Evolutionary conservation across 2,329 filamentous ascomycete species (phyloP).

Genomic region (Aspergillus sp.): DNA sequence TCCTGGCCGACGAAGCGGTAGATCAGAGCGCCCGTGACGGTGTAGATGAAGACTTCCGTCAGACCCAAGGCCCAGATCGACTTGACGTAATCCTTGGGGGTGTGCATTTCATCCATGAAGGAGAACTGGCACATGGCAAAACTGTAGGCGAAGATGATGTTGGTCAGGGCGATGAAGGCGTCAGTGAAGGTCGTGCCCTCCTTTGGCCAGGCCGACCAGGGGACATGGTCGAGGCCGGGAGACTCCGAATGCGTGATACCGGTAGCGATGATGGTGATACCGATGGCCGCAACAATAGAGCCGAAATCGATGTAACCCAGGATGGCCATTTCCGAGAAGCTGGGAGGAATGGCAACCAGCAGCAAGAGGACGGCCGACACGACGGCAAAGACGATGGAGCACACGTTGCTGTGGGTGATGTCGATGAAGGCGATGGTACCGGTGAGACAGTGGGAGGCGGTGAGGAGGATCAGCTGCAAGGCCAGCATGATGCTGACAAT

Average conservation of each 20-base stretch:
- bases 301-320: slow-evolving; percentile 39
- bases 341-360: slow-evolving; percentile 33
- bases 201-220: slow-evolving; percentile 30
- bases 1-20: slow-evolving; percentile 34
- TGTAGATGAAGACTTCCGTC: slow-evolving; percentile 24
- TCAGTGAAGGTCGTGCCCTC: slow-evolving; percentile 31
- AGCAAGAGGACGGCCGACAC: slow-evolving; percentile 41
- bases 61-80: slow-evolving; percentile 23
- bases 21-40: slow-evolving; percentile 24
- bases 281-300: slow-evolving; percentile 35
- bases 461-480: slow-evolving; percentile 42
- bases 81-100: slow-evolving; percentile 23
- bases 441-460: slow-evolving; percentile 45
- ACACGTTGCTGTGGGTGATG: slow-evolving; percentile 41
- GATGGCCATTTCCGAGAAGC: slow-evolving; percentile 38
- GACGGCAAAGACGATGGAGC: slow-evolving; percentile 43
- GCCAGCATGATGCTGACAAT: slow-evolving; percentile 44
- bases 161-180: slow-evolving; percentile 34
- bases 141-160: slow-evolving; percentile 43
- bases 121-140: slow-evolving; percentile 37
- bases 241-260: slow-evolving; percentile 26
- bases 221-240: slow-evolving; percentile 24
- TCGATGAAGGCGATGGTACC: slow-evolving; percentile 47
- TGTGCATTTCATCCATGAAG: slow-evolving; percentile 28
- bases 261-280: slow-evolving; percentile 37